Percentiles rank a stretch among this genome's conserved stretches.
Evolutionary conservation across 371 early-diverging fungal genomes (phyloP).

Genomic region (Haplosporangium sp.): DNA sequence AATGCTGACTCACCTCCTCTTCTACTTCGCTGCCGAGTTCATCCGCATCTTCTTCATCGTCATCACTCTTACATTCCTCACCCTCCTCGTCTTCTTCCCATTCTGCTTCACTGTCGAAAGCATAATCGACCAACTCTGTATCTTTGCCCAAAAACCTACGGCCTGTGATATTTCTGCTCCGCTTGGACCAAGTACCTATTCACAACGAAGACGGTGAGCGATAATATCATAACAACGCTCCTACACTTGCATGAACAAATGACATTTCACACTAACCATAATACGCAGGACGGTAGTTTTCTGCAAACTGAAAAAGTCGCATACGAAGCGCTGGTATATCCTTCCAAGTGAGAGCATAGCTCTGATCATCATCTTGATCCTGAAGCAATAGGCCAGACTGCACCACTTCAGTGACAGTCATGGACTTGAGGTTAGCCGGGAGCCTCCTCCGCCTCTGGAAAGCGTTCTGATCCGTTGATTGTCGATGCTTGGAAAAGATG

Average conservation of each 20-base stretch:
- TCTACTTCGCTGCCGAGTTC: constrained; percentile 67
- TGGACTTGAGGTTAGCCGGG: constrained; percentile 32
- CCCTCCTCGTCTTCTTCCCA: constrained; percentile 94
- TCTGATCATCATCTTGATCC: constrained; percentile 42
- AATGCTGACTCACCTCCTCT: constrained; percentile 56
- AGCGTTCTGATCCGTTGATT: not conserved
- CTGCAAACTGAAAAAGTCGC: constrained; percentile 79
- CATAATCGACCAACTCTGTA: constrained; percentile 76
- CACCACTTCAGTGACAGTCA: constrained; percentile 28
- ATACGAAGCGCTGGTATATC: constrained; percentile 61
- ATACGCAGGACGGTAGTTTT: constrained; percentile 82
- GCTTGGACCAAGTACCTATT: constrained; percentile 77
- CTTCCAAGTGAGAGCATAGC: constrained; percentile 44
- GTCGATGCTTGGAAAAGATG: constrained; percentile 10
- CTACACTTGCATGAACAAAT: constrained; percentile 35
- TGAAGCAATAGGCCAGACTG: constrained; percentile 29
- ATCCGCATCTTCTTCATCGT: constrained; percentile 70
- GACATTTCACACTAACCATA: constrained; percentile 62
- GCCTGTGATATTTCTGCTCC: constrained; percentile 64
- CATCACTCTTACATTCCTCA: constrained; percentile 86
- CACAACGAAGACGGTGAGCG: no score
- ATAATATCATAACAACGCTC: no score
- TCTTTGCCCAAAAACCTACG: constrained; percentile 76
- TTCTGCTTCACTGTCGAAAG: constrained; percentile 88
- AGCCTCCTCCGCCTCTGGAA: constrained; percentile 23